Base-by-base conservation (phyloP, 495 filamentous ascomycete species). In the Aspergillus sclerotioniger region DNA sequence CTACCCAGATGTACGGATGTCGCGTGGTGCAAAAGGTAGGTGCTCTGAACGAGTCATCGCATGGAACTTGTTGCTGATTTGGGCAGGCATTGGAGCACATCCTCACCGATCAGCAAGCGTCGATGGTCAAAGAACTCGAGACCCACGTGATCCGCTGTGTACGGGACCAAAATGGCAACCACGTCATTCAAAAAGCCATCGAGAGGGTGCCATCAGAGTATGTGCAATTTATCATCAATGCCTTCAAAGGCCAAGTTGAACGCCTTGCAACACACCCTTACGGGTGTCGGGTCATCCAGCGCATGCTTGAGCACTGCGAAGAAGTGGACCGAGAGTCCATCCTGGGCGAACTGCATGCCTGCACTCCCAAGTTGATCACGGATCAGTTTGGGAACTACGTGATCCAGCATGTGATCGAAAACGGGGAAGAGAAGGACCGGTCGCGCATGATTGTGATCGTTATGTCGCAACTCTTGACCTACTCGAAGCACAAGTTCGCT, bases 351-450 rank as follows among this genome's bases (percentile, higher is more conserved):
- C 78, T 98, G 3, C 90, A 95, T 63, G 73, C 73, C 7, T 90
- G 86, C 65, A 87, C 88, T 0, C 58, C 82, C 25, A 79, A 77
- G 48, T 82, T 98, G 33, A 89, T 98, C 52, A 82, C 87, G 3
- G 91, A 98, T 64, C 90, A 93, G 65, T 98, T 90, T 61, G 94
- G 94, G 31, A 98, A 98, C 74, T 98, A 98, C 68, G 94, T 98
- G 32, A 90, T 89, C 13, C 95, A 98, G 67, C 91, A 98, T 72
- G 84, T 98, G 50, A 93, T 98, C 54, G 81, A 89, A 53, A 85
- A 91, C 59, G 95, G 95, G 13, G 80, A 85, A 31, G 83, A 85
- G 21, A 85, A 87, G 49, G 92, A 96, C 62, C 85, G 89, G 17
- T 80, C 77, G 2, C 82, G 78, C 59, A 86, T 96, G 69, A 88